phyloP scores from a whole-genome alignment of 192 early-diverging fungal genomes.

The Chytriomyces hyalinus region DNA sequence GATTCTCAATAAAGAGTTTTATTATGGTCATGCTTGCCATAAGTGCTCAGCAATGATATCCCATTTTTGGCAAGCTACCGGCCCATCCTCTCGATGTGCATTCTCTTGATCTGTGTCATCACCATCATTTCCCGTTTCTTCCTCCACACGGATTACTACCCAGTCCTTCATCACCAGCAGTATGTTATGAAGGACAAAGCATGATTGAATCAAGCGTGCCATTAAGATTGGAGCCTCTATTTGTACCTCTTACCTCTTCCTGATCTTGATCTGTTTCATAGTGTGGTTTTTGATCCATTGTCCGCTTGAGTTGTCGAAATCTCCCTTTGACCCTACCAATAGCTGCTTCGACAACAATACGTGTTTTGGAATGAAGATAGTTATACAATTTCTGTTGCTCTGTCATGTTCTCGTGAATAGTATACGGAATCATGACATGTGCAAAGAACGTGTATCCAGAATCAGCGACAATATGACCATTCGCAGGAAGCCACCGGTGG shows the following conservation, averaged over 20 bases:
- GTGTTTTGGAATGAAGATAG: conserved; percentile 9
- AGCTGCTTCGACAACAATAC: conserved; percentile 3
- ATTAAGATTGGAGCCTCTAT: too few species aligned
- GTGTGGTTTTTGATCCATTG: conserved; percentile 5
- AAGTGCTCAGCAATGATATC: too few species aligned
- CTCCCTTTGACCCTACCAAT: conserved; percentile 14
- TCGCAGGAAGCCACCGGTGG: conserved; percentile 2
- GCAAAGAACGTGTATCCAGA: conserved; percentile 9
- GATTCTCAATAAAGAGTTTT: too few species aligned
- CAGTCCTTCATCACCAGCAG: too few species aligned
- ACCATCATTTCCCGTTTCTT: too few species aligned
- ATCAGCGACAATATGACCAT: conserved; percentile 9
- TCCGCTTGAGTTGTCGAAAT: background rate
- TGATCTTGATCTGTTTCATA: background rate
- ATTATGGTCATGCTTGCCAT: too few species aligned
- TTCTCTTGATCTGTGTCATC: too few species aligned
- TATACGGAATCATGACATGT: background rate
- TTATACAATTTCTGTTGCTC: background rate
- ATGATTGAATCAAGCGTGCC: too few species aligned
- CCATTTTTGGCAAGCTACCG: too few species aligned
- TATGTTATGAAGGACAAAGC: too few species aligned
- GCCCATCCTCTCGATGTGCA: too few species aligned
- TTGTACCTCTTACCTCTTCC: background rate
- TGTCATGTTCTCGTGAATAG: background rate
- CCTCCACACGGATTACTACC: too few species aligned